phyloP scores from a whole-genome alignment of 495 filamentous ascomycete species.

The Cryomyces minteri region DNA sequence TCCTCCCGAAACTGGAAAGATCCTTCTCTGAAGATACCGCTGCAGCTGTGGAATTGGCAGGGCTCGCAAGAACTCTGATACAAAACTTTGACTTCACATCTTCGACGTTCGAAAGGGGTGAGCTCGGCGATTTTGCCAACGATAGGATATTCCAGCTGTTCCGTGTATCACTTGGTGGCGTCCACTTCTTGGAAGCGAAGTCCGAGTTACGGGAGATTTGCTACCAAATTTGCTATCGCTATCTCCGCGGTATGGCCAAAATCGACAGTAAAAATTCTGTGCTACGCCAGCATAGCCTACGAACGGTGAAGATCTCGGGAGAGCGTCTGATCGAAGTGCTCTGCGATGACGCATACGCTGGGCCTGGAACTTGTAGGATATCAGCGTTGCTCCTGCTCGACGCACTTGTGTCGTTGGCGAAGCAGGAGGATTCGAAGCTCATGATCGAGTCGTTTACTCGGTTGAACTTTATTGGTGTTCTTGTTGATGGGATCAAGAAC shows the following conservation, averaged over 20 bases:
- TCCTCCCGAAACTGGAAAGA: conserved; percentile 67
- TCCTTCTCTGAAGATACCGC: conserved; percentile 42
- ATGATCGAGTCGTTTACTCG: conserved; percentile 63
- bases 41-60: conserved; percentile 55
- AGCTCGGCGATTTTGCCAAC: conserved; percentile 34
- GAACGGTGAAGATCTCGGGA: conserved; percentile 57
- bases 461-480: conserved; percentile 75
- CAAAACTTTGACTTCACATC: conserved; percentile 46
- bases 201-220: conserved; percentile 57
- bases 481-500: conserved; percentile 64
- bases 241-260: conserved; percentile 55
- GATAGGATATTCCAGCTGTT: conserved; percentile 87
- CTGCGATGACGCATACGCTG: conserved; percentile 84
- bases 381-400: conserved; percentile 65
- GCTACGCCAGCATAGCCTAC: conserved; percentile 44
- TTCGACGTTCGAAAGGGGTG: conserved; percentile 24
- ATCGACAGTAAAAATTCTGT: conserved; percentile 20
- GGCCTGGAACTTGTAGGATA: conserved; percentile 61
- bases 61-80: conserved; percentile 57
- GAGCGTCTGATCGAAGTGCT: conserved; percentile 65
- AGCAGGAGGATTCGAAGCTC: conserved; percentile 41
- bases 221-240: conserved; percentile 76
- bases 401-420: conserved; percentile 46
- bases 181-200: conserved; percentile 50
- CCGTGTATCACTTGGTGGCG: conserved; percentile 57